These are phyloP conservation scores for Juglanconis sp. DNA, from an alignment of 2,329 filamentous ascomycete species.

Conservation along the genomic window DNA sequence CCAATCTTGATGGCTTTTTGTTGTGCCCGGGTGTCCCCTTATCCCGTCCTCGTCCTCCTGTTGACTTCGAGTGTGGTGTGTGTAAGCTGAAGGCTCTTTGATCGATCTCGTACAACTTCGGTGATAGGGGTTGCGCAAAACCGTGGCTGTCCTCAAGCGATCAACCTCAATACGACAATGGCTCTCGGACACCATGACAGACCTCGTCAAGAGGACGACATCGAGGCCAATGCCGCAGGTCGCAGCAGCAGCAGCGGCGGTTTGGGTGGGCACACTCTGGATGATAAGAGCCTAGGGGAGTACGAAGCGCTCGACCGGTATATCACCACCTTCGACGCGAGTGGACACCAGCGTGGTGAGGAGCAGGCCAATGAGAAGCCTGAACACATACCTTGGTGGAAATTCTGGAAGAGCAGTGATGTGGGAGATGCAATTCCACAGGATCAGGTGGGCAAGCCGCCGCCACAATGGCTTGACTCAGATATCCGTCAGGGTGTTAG, in stretches of 20 bases:
- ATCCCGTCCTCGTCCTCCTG: background rate
- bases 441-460: constrained; percentile 40
- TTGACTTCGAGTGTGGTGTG: background rate
- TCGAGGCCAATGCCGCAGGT: constrained; percentile 12
- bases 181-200: constrained; percentile 6
- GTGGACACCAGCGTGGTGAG: constrained; percentile 20
- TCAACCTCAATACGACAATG: background rate
- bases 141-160: background rate
- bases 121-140: background rate
- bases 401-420: constrained; percentile 48
- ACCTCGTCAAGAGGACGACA: constrained; percentile 2
- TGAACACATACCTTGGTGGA: constrained; percentile 53
- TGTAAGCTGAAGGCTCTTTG: background rate
- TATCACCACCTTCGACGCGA: constrained; percentile 29
- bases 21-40: background rate
- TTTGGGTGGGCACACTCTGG: background rate
- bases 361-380: constrained; percentile 18
- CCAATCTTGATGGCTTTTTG: background rate
- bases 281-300: constrained; percentile 26
- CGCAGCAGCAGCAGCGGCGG: background rate
- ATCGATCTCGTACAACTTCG: background rate
- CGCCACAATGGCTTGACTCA: constrained; percentile 64
- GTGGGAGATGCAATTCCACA: constrained; percentile 32
- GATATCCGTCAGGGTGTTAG: constrained; percentile 61
- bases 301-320: constrained; percentile 32